Base-by-base conservation (phyloP, 2,329 filamentous ascomycete genomes). In the Neoarthrinium moseri region DNA sequence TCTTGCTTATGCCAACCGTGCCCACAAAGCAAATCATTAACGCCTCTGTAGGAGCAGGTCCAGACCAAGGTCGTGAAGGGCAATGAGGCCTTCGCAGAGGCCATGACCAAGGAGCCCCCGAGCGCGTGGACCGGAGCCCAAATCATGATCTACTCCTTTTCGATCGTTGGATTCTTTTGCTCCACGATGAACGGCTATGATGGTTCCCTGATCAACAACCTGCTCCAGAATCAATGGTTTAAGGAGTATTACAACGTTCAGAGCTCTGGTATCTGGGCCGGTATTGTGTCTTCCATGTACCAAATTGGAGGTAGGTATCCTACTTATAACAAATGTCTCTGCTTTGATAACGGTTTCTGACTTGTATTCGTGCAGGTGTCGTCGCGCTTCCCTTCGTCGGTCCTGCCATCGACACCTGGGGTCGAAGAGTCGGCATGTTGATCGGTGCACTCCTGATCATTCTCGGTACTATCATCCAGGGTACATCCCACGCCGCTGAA, bases 141-240 rank as follows among this genome's bases (percentile, higher is more conserved):
- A 35, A 42, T 71, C 46, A 51, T 72, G 52, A 59, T 74, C 51
- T 75, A 75, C 50, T 50, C 53, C 43, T 70, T 71, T 55, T 75
- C 70, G 48, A 55, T 75, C 47, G 53, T 75, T 36, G 72, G 71
- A 33, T 75, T 74, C 58, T 71, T 75, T 57, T 74, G 72, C 56
- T 71, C 70, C 11, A 73, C 70, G 33, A 75, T 76, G 68, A 77
- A 77, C 59, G 74, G 74, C 46, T 78, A 75, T 55, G 74, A 77
- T 55, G 72, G 72, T 33, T 73, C 70, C 21, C 59, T 77, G 35
- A 74, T 76, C 58, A 75, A 75, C 61, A 73, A 72, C 53, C 55
- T 73, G 49, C 65, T 69, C 33, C 68, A 71, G 36, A 74, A 70
- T 56, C 62, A 59, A 27, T 57, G 50, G 29, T 75, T 73, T 51